phyloP scores from a whole-genome alignment of 176 grass and related monocot species.

The Carex littledalei region DNA sequence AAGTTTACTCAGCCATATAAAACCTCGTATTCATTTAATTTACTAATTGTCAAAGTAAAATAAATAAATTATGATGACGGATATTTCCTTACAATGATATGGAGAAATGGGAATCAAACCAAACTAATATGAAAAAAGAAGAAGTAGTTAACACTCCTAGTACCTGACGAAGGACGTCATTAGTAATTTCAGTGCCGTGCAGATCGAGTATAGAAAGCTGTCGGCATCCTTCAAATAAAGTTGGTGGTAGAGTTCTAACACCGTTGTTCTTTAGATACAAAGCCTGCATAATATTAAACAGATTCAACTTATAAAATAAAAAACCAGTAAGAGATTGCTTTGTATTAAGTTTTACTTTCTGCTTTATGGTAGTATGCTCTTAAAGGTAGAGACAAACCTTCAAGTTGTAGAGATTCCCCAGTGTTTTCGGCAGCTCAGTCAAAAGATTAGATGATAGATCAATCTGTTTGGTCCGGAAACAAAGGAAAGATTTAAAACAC shows the following conservation, averaged over 20 bases:
- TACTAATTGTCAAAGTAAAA: background rate
- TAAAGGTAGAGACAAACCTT: slow-evolving; percentile 49
- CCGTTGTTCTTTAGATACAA: slow-evolving; percentile 82
- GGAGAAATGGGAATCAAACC: background rate
- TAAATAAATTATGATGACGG: background rate
- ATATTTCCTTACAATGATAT: background rate
- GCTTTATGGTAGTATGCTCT: background rate
- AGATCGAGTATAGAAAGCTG: slow-evolving; percentile 78
- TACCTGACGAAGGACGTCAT: slow-evolving; percentile 88
- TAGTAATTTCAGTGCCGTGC: slow-evolving; percentile 94
- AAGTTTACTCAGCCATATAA: background rate
- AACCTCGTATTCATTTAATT: background rate
- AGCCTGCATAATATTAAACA: slow-evolving; percentile 29
- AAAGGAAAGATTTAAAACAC: slow-evolving; percentile 19
- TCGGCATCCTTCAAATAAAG: slow-evolving; percentile 59
- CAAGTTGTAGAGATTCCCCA: slow-evolving; percentile 60
- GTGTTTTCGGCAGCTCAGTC: slow-evolving; percentile 56
- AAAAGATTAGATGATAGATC: slow-evolving; percentile 83
- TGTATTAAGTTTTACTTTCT: background rate
- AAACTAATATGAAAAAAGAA: background rate
- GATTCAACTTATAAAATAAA: background rate
- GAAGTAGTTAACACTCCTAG: background rate
- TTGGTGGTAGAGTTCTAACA: slow-evolving; percentile 58
- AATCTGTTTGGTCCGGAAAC: slow-evolving; percentile 45
- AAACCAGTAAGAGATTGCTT: background rate